Conservation (phyloP, 352 stramenopile species). For the Aphanomyces cochlioides region DNA sequence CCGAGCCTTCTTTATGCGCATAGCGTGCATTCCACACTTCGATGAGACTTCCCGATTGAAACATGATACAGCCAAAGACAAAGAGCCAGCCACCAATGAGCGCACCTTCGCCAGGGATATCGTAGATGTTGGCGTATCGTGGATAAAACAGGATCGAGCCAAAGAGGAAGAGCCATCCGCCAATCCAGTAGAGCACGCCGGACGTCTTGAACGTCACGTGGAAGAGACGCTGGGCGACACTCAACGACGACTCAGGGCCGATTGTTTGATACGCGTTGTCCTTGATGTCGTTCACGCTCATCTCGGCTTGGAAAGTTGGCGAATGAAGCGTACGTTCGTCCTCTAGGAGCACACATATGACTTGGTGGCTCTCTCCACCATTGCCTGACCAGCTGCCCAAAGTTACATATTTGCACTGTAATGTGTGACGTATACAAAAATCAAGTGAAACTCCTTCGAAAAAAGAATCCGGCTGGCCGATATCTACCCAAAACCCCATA, state of each 20-base stretch:
- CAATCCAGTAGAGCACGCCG: slow-evolving; percentile 44
- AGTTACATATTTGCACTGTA: too few species aligned
- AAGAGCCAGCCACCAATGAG: slow-evolving; percentile 64
- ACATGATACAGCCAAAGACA: slow-evolving; percentile 67
- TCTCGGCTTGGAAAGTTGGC: too few species aligned
- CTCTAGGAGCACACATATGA: too few species aligned
- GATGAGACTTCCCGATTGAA: slow-evolving; percentile 59
- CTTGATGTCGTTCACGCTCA: too few species aligned
- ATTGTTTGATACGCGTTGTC: background rate
- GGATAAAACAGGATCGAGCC: slow-evolving; percentile 82
- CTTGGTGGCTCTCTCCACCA: too few species aligned
- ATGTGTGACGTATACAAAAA: too few species aligned
- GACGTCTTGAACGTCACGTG: slow-evolving; percentile 9
- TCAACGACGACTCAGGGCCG: background rate
- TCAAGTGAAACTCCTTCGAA: too few species aligned
- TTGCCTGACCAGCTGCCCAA: too few species aligned
- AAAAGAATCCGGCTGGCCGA: too few species aligned
- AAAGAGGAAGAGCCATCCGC: slow-evolving; percentile 65
- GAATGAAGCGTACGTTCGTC: too few species aligned
- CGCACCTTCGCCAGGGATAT: slow-evolving; percentile 45
- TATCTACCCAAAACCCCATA: too few species aligned
- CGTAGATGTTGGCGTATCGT: slow-evolving; percentile 57
- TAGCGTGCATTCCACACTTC: slow-evolving; percentile 69
- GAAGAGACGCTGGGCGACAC: background rate
- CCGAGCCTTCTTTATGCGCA: slow-evolving; percentile 47